Base-by-base conservation (phyloP, 768 basidiomycete species). In the Gautieria morchelliformis region DNA sequence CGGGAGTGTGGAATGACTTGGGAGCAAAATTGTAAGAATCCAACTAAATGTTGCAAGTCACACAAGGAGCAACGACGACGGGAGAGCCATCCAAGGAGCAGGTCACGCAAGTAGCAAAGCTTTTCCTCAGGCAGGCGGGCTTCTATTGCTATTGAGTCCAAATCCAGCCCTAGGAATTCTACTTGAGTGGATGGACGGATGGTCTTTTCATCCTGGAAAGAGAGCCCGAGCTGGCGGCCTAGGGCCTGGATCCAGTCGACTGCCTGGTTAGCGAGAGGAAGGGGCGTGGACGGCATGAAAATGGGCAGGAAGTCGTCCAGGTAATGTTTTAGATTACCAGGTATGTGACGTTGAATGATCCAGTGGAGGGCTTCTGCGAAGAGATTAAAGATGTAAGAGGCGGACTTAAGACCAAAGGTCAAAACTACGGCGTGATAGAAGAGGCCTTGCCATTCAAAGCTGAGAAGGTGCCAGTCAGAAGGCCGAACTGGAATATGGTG, bases 381-480 rank as follows among this genome's bases (percentile, higher is more conserved):
- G 1, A 74, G 65, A 54, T 74, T 72, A 63, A 72, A 74, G n/a
- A 75, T 73, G 61, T 73, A 72, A 10, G 3, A 71, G 71, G 71
- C 69, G 2, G 68, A 66, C 4, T 64, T 59, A 2, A 68, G 35
- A 0, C 72, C 71, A 60, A 75, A 75, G 0, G 59, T 63, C 7
- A 74, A 62, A 3, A 72, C 68, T 4, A 71, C 44, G 27, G 63
- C 59, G 39, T 67, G 66, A 54, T 69, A 74, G 50, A 68, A 64
- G 30, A 49, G n/a, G 9, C 50, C 52, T 1, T 62, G 42, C 71
- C 72, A 73, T 22, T 61, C 49, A 44, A 69, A 69, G 7, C 74
- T 69, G 4, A 74, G 60, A 10, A 67, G 67, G 40, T 64, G 68
- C 67, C 68, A 69, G 56, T 74, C 71, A 0, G 51, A 54, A 1